Percentiles rank a stretch among this genome's conserved stretches.
These are phyloP conservation scores for Spathaspora arborariae DNA, from an alignment of 805 yeast genomes.

Conservation along the genomic window DNA sequence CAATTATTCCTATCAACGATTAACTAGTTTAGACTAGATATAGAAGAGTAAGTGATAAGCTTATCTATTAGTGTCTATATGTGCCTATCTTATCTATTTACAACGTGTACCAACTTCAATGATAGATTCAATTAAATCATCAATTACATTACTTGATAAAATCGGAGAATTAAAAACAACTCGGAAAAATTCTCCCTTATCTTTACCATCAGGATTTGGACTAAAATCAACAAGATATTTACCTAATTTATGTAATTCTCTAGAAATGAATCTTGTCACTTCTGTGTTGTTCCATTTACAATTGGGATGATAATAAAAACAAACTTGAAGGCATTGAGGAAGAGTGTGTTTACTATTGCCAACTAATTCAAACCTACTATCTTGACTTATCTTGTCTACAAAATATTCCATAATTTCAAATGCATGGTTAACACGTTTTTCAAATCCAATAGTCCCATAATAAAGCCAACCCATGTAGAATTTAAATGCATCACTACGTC, in stretches of 20 bases:
- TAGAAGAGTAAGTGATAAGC: too few species aligned
- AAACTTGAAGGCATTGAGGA: conserved; percentile 80
- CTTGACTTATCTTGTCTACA: conserved; percentile 36
- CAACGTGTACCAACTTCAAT: conserved; percentile 18
- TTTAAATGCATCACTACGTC: conserved; percentile 79
- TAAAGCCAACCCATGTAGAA: conserved; percentile 78
- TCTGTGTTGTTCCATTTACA: conserved; percentile 40
- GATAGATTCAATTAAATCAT: conserved; percentile 33
- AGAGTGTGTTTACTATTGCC: conserved; percentile 26
- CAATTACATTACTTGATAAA: conserved; percentile 30
- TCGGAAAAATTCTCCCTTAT: conserved; percentile 75
- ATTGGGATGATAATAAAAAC: conserved; percentile 67
- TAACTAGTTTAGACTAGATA: too few species aligned
- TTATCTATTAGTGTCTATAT: not conserved
- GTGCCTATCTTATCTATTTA: not conserved
- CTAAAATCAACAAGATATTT: conserved; percentile 75
- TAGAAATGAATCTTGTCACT: conserved; percentile 59
- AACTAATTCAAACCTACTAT: conserved; percentile 51
- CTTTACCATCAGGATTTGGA: conserved; percentile 52
- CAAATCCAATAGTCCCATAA: conserved; percentile 69
- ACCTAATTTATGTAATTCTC: conserved; percentile 57
- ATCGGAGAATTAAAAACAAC: conserved; percentile 79
- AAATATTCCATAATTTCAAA: conserved; percentile 62
- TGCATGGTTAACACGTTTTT: conserved; percentile 68
- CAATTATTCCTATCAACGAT: too few species aligned